Base-by-base conservation (phyloP, 2,329 filamentous ascomycete genomes). In the Gnomoniopsis sp. region DNA sequence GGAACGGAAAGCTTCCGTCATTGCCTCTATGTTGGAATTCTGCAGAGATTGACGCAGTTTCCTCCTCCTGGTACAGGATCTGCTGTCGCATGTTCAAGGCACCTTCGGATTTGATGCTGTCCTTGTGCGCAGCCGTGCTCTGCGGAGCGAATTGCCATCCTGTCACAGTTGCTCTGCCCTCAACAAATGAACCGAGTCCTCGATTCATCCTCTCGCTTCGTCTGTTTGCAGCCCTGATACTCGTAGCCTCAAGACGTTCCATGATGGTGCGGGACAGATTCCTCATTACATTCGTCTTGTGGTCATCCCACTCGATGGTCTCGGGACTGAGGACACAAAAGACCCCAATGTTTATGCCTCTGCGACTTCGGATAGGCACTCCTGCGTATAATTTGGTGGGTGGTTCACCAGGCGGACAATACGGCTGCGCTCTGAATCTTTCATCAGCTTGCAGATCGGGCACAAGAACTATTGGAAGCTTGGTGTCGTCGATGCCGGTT, bases 221-320 rank as follows among this genome's bases (percentile, higher is more conserved):
- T 14, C 63, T 47, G 3, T 62, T 62, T 38, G 52, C 63, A n/a
- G 67, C 64, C 17, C 55, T 60, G 15, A 59, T 49, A 50, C 63
- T 62, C 26, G 61, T 58, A 14, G 63, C 60, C 2, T 70, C 67
- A 34, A 71, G 54, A 44, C 70, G 66, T 3, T 58, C 64, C 60
- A 67, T 65, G 54, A 68, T 63, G 14, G 65, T 57, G 21, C 49
- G 50, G 7, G 67, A 61, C 17, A 68, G 64, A 50, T 69, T 65
- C 50, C 60, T 62, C 59, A 69, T 50, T 38, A 64, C 57, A 17
- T 60, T 58, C 3, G 55, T 60, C 3, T 62, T 55, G 36, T 61
- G 62, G 34, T 63, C 55, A 36, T 65, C 57, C 2, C 57, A 23
- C n/a, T 52, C 49, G 36, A 21, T 33, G 23, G 36, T 10, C 26